These are phyloP conservation scores for Leccinum obscurum DNA, from an alignment of 768 basidiomycete species.

Conservation along the genomic window DNA sequence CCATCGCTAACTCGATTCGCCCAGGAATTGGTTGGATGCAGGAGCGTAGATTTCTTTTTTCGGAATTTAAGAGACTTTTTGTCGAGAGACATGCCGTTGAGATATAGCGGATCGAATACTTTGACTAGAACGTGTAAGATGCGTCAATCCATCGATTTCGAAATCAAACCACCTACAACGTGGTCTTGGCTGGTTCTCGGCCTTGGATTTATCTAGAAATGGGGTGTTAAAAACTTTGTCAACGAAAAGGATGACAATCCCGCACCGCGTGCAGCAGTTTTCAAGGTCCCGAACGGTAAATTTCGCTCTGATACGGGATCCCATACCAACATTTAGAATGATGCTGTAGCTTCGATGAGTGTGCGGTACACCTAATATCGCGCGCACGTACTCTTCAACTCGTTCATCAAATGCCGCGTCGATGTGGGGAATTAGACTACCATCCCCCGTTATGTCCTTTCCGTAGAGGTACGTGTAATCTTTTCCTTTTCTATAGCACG, in stretches of 20 bases:
- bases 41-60: slow-evolving; percentile 68
- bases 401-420: slow-evolving; percentile 71
- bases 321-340: slow-evolving; percentile 97
- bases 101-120: slow-evolving; percentile 89
- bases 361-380: not conserved
- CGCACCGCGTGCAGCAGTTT: slow-evolving; percentile 86
- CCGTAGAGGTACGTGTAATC: slow-evolving; percentile 93
- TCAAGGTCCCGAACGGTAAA: slow-evolving; percentile 90
- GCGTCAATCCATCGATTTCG: not conserved
- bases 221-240: not conserved
- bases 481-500: slow-evolving; percentile 71
- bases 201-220: slow-evolving; percentile 63
- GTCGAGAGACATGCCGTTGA: slow-evolving; percentile 81
- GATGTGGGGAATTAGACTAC: slow-evolving; percentile 88
- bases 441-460: slow-evolving; percentile 65
- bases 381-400: slow-evolving; percentile 70
- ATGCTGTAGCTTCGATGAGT: slow-evolving; percentile 50
- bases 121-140: slow-evolving; percentile 63
- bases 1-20: slow-evolving; percentile 74
- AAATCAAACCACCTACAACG: slow-evolving; percentile 64
- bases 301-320: slow-evolving; percentile 88
- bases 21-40: slow-evolving; percentile 72
- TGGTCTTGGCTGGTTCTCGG: slow-evolving; percentile 75
- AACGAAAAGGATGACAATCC: not conserved
- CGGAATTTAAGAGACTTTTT: slow-evolving; percentile 71